Evolutionary conservation across 2,329 filamentous ascomycete genomes (phyloP), one percentile per base, ranked within the genome.

Genomic region (Parastagonospora avenae): DNA sequence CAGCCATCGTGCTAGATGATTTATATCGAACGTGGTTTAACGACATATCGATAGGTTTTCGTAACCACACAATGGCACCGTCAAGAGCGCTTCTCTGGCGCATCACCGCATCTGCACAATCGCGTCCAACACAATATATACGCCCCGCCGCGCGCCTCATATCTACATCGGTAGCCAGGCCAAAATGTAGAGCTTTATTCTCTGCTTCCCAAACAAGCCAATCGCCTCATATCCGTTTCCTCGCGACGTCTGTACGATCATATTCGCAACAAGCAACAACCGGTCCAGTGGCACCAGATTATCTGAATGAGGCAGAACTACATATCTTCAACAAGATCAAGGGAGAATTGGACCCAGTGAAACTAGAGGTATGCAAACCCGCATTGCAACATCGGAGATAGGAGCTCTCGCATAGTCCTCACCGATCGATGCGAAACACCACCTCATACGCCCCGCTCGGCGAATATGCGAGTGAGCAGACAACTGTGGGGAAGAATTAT

Each of bases 301-400:
- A 78, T 63, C 72, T 81, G 14, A 72, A 74, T 41, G 76, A 78
- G 48, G 67, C 66, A 50, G 79, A 81, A 59, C 67, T 76, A 46
- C 71, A 75, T 55, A 68, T 81, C 33, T 81, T 81, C 68, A 70
- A 77, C 40, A 77, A 77, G 52, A 68, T 81, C 15, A 75, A 73
- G 59, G 63, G 67, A 14, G 70, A 70, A 30, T 52, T 81, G 37
- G 59, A 72, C 5, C 79, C 79, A 15, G 70, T 67, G 11, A 76
- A 74, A 54, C 70, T 81, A 30, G 76, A 80, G 74, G 79, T 79
- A 73, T 42, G 73, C 41, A 42, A 16, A 35, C 32, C n/a, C 32
- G 32, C 27, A 39, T 44, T 33, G 42, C 27, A 29, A 24, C 8
- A 10, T 24, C 43, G 52, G 53, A 52, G 42, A 50, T 35, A 24